Percentiles rank a stretch among this genome's conserved stretches.
phyloP scores from a whole-genome alignment of 768 basidiomycete genomes.

The Serendipita sp. region DNA sequence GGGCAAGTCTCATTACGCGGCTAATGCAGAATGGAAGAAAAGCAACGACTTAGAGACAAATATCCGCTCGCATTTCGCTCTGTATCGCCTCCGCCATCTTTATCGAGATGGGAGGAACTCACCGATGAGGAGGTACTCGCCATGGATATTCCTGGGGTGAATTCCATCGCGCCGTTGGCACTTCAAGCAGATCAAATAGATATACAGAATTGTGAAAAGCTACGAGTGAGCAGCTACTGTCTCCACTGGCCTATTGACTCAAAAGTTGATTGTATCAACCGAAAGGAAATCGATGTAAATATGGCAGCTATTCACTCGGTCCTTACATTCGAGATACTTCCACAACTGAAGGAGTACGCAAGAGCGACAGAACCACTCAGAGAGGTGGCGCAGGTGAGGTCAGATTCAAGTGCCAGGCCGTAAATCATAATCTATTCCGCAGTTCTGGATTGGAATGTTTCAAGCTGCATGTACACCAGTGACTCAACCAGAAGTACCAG shows the following conservation, averaged over 20 bases:
- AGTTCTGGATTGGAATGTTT: constrained; percentile 5
- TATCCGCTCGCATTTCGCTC: constrained; percentile 3
- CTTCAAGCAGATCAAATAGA: not conserved
- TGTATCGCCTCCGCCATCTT: not conserved
- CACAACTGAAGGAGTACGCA: not conserved
- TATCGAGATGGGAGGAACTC: not conserved
- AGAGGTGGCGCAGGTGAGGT: not conserved
- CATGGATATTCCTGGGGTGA: not conserved
- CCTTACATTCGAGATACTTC: constrained; percentile 1
- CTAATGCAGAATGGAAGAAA: not conserved
- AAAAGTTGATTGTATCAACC: not conserved
- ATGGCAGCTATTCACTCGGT: not conserved
- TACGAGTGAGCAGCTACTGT: not conserved
- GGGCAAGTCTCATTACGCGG: not conserved
- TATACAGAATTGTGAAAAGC: constrained; percentile 2
- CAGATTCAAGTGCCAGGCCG: not conserved
- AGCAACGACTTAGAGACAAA: not conserved
- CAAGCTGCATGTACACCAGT: not conserved
- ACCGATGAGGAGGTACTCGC: constrained; percentile 2
- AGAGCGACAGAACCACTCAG: not conserved
- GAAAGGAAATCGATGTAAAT: constrained; percentile 1
- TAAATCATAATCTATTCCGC: not conserved
- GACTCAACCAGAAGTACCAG: not conserved
- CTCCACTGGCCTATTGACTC: not conserved
- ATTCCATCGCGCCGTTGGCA: not conserved